These are phyloP conservation scores for Dendrobium nobile DNA, from an alignment of 106 monocot species.

Conservation along the genomic window DNA sequence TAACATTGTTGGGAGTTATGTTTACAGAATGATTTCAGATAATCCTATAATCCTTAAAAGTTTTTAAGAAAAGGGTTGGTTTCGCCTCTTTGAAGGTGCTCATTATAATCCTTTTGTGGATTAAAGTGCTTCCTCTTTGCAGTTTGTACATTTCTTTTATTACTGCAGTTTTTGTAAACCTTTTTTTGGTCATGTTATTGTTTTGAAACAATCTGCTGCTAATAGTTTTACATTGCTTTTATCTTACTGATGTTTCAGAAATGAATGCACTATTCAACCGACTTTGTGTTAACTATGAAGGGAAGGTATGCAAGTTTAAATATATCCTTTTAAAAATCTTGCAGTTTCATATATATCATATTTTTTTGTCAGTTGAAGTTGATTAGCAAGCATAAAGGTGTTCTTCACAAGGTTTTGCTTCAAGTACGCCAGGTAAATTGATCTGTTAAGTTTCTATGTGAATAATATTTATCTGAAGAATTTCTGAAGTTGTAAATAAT, in stretches of 20 bases:
- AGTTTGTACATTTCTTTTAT: not conserved
- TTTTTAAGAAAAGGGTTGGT: too few species aligned
- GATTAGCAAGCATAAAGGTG: conserved; percentile 55
- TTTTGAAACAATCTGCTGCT: not conserved
- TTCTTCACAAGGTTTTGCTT: conserved; percentile 77
- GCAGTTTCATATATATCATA: not conserved
- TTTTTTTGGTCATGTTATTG: not conserved
- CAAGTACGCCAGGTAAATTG: conserved; percentile 61
- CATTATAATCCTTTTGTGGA: not conserved
- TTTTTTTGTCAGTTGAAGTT: conserved; percentile 54
- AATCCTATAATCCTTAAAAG: too few species aligned
- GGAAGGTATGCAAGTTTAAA: conserved; percentile 52
- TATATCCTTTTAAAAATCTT: not conserved
- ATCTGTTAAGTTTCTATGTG: not conserved
- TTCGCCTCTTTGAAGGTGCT: too few species aligned
- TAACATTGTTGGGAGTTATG: too few species aligned
- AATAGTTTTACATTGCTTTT: not conserved
- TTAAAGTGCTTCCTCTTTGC: not conserved
- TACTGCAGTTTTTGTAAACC: not conserved
- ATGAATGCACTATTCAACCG: conserved; percentile 83
- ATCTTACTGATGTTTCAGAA: conserved; percentile 35
- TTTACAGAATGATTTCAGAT: too few species aligned
- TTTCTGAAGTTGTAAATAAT: not conserved
- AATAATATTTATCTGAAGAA: not conserved
- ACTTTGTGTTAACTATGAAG: conserved; percentile 70